These are phyloP conservation scores for Endotrypanum monterogeii DNA, from an alignment of 208 protist genomes.

Conservation along the genomic window DNA sequence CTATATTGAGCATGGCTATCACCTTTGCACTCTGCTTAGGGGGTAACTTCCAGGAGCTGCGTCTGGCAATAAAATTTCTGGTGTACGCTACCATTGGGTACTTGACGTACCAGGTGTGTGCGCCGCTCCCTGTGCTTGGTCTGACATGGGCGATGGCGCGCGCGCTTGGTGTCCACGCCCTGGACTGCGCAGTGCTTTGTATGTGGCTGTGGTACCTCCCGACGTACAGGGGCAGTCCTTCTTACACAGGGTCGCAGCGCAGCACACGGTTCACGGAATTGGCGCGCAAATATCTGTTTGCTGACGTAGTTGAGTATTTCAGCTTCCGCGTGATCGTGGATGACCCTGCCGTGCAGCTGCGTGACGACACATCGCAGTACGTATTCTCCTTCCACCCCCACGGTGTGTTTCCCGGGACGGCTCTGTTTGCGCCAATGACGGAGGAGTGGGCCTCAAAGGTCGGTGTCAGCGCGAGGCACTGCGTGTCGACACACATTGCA, in stretches of 20 bases:
- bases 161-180: conserved; percentile 13
- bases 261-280: conserved; percentile 53
- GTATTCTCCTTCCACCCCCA: conserved; percentile 87
- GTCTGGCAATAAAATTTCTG: conserved; percentile 37
- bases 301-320: conserved; percentile 72
- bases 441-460: conserved; percentile 60
- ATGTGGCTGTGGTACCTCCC: conserved; percentile 65
- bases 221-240: conserved; percentile 61
- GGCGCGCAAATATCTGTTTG: conserved; percentile 58
- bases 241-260: conserved; percentile 59
- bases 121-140: conserved; percentile 16
- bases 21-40: conserved; percentile 29
- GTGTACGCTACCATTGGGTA: conserved; percentile 65
- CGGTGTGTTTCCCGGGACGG: conserved; percentile 79
- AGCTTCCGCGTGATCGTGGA: conserved; percentile 64
- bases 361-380: conserved; percentile 54
- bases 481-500: conserved; percentile 68
- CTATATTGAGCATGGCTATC: conserved; percentile 25
- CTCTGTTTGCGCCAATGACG: conserved; percentile 58
- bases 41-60: conserved; percentile 43
- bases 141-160: conserved; percentile 14
- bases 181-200: conserved; percentile 45
- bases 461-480: conserved; percentile 42
- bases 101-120: conserved; percentile 47
- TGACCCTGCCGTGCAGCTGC: conserved; percentile 55